phyloP scores from a whole-genome alignment of 345 rosid genomes.

The Melaleuca quinquenervia region DNA sequence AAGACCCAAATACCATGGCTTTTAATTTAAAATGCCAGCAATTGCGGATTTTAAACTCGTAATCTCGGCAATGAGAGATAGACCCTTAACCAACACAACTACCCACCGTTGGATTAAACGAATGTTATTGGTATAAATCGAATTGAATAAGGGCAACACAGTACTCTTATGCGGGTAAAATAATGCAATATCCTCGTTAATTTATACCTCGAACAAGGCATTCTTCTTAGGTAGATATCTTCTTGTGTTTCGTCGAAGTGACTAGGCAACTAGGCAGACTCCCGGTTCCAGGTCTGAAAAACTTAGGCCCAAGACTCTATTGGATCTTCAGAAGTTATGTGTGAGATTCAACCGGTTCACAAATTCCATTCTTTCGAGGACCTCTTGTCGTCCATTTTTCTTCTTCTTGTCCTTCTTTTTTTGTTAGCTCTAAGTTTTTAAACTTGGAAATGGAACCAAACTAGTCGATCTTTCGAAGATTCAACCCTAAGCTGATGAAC shows the following conservation, averaged over 20 bases:
- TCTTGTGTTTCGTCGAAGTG: neutral
- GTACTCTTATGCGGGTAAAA: no score
- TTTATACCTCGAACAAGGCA: neutral
- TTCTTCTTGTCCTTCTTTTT: neutral
- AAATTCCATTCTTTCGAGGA: neutral
- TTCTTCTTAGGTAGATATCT: neutral
- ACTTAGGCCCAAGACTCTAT: neutral
- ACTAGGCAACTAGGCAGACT: neutral
- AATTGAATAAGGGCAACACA: no score
- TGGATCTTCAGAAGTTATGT: neutral
- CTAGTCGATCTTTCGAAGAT: neutral
- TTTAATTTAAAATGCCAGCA: no score
- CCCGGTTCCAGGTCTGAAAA: neutral
- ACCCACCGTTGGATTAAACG: no score
- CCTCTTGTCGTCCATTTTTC: neutral
- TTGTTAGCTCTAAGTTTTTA: neutral
- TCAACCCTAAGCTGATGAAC: neutral
- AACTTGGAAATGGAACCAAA: neutral
- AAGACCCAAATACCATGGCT: no score
- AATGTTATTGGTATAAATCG: neutral
- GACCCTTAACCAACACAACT: no score
- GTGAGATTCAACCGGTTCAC: neutral
- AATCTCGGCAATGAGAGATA: no score
- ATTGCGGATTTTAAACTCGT: no score
- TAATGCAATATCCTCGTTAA: neutral